Evolutionary conservation across 805 yeast genomes (phyloP).

Genomic region (Ogataea philodendri): DNA sequence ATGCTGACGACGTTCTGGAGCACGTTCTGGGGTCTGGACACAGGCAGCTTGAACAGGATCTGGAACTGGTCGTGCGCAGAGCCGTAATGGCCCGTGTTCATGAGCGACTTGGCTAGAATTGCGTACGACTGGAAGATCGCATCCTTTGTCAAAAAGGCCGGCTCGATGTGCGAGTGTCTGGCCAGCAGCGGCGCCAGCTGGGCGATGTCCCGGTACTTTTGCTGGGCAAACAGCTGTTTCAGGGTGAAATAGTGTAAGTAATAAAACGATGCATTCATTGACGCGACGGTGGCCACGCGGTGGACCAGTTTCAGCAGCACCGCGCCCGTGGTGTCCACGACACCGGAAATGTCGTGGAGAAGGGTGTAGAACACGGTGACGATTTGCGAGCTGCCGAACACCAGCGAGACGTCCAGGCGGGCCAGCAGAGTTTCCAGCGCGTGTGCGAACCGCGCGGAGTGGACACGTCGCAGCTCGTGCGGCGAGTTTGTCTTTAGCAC

Average conservation of each 20-base stretch:
- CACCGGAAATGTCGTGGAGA: conserved; percentile 2
- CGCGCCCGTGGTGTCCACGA: conserved; percentile 3
- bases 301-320: neutral
- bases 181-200: neutral
- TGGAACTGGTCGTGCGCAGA: conserved; percentile 23
- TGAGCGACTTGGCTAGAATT: conserved; percentile 19
- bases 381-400: conserved; percentile 1
- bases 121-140: conserved; percentile 21
- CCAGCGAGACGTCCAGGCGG: conserved; percentile 1
- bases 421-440: neutral
- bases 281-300: neutral
- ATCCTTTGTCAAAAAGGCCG: conserved; percentile 7
- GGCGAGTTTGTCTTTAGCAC: neutral
- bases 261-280: conserved; percentile 6
- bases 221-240: conserved; percentile 4
- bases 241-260: conserved; percentile 9
- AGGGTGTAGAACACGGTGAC: conserved; percentile 12
- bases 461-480: too few relatives aligned
- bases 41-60: conserved; percentile 20
- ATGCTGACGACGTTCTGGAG: conserved; percentile 13
- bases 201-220: neutral
- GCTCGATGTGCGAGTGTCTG: conserved; percentile 17
- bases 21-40: neutral
- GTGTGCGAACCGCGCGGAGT: too few relatives aligned
- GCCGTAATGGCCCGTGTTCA: conserved; percentile 14